Percentiles rank a stretch among this genome's conserved stretches.
Evolutionary conservation across 495 filamentous ascomycete species (phyloP).

Genomic region (Letharia lupina): DNA sequence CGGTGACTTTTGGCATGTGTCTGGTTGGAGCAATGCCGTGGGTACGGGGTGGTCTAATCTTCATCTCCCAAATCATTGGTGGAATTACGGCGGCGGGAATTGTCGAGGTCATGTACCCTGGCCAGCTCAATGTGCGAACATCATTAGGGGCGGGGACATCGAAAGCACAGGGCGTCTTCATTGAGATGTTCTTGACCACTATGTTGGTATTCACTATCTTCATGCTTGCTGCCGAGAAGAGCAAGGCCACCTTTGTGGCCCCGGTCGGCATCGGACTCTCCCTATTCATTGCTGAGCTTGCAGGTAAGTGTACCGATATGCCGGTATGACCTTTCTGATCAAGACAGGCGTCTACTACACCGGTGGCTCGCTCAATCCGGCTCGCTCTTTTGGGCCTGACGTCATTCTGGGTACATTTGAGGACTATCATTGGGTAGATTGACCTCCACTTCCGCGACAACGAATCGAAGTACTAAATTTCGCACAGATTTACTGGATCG

Average conservation of each 20-base stretch:
- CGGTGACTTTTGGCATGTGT: slow-evolving; percentile 52
- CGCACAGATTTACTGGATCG: slow-evolving; percentile 52
- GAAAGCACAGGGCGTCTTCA: slow-evolving; percentile 60
- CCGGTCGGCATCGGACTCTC: slow-evolving; percentile 69
- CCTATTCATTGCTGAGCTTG: slow-evolving; percentile 61
- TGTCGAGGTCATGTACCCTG: slow-evolving; percentile 54
- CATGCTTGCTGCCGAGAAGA: slow-evolving; percentile 78
- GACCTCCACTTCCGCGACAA: background rate
- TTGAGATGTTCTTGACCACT: slow-evolving; percentile 74
- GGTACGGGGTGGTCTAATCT: slow-evolving; percentile 42
- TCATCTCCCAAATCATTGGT: slow-evolving; percentile 47
- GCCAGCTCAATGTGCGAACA: slow-evolving; percentile 51
- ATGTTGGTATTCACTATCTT: slow-evolving; percentile 71
- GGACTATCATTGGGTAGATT: slow-evolving; percentile 50
- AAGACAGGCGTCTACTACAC: slow-evolving; percentile 57
- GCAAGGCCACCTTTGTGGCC: slow-evolving; percentile 68
- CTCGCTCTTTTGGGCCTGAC: slow-evolving; percentile 62
- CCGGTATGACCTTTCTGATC: background rate
- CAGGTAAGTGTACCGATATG: slow-evolving; percentile 37
- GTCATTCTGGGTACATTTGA: slow-evolving; percentile 58
- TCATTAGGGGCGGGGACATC: slow-evolving; percentile 48
- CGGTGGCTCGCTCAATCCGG: slow-evolving; percentile 65
- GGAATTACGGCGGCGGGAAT: slow-evolving; percentile 55
- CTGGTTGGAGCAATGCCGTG: slow-evolving; percentile 48
- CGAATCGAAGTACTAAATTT: background rate